Evolutionary conservation across 2,329 filamentous ascomycete genomes (phyloP), one percentile per base, ranked within the genome.

Genomic region (Albophoma yamanashiensis): DNA sequence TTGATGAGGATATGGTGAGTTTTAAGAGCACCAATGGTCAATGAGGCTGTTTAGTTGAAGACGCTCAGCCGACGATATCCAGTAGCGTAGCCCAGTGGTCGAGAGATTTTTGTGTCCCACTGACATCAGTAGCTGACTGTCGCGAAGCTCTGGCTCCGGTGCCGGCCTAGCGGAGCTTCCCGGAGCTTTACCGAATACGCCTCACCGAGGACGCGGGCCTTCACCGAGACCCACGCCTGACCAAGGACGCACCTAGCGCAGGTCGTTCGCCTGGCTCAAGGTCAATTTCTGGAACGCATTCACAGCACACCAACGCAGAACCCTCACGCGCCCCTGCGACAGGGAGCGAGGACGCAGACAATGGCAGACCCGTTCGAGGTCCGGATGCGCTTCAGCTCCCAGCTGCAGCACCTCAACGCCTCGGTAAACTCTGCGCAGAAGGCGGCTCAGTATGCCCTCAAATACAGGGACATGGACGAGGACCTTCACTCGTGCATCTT

Each of bases 401-500:
- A 94, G 72, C 84, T 99, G 31, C 88, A 95, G 66, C 90, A 94
- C 72, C 85, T 99, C 63, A 96, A 92, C 72, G 94, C 94, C 15
- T 93, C 90, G 6, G 88, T 94, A 60, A 89, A 88, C 17, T 93
- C 92, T 17, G 89, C 92, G 1, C 89, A 93, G 69, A 97, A 97
- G 77, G 91, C 92, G 3, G 93, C 94, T 36, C 88, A 92, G 72
- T 99, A 95, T 86, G 94, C 94, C 17, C 82, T 99, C 63, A 96
- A 92, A 74, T 90, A 96, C 76, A 86, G 87, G 65, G 92, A 97
- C 69, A 91, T 96, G 86, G 91, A 95, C 71, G 95, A 99, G 77
- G 94, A 99, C 74, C 78, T 99, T 67, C 94, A 99, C 74, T 96
- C 90, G 25, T 99, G 95, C 75, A 97, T 99, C 68, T 76, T 99